Base-by-base conservation (phyloP, 768 basidiomycete genomes). In the Russula abietina region DNA sequence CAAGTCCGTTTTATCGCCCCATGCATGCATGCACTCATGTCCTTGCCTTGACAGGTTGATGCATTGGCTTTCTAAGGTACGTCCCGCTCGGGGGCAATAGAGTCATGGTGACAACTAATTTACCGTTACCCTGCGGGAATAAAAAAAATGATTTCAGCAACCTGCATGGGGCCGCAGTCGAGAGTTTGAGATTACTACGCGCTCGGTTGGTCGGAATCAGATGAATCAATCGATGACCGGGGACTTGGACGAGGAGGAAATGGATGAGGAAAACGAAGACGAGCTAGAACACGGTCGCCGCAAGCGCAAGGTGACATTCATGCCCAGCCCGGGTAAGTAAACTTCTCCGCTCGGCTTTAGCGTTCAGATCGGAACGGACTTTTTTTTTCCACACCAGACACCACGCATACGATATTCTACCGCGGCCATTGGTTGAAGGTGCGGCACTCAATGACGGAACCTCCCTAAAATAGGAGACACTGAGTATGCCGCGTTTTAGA, bases 181-280 rank as follows among this genome's bases (percentile, higher is more conserved):
- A 50, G 91, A 92, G 73, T 93, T 93, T 71, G 91, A 93, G 73
- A 92, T 93, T 66, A 92, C 89, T 14, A 93, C 91, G 16, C 87
- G 90, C 53, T 81, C 88, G 8, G 77, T 82, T 19, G 80, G 82
- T 55, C 83, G 88, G 46, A 83, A 80, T 64, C 83, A 83, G 53
- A 76, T 91, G 67, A 84, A 79, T 55, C 81, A 86, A 67, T 78
- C 81, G 39, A 89, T 88, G 0, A 79, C 86, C 7, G 91, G 91
- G 28, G 89, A 92, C 70, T 61, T 91, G 54, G 87, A 89, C 45
- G 89, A 90, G 11, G 88, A 89, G n/a, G 67, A 66, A 39, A 58
- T 62, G n/a, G 86, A 88, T 5, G 86, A 84, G 7, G 80, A 80
- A 22, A 82, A 81, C 1, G 83, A 83, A 22, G 80, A 80, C 8